Conservation (phyloP, 2,329 filamentous ascomycete species). For the Penicillium sp. region DNA sequence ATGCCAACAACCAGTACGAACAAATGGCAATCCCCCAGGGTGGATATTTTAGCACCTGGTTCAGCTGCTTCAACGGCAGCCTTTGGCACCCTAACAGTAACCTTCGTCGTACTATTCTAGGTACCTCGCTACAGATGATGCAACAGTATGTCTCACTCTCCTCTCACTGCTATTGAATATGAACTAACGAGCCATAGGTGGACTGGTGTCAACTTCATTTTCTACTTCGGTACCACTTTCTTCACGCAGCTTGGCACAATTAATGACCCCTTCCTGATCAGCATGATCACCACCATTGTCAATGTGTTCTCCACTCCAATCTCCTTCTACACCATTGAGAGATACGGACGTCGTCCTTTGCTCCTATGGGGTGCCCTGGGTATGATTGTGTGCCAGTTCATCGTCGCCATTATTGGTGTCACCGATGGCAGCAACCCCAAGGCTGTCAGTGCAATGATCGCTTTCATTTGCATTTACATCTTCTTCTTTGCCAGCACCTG, state of each 20-base stretch:
- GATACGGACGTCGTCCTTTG: constrained; percentile 73
- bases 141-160: constrained; percentile 52
- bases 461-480: constrained; percentile 90
- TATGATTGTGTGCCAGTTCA: constrained; percentile 84
- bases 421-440: constrained; percentile 51
- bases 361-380: constrained; percentile 75
- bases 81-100: constrained; percentile 54
- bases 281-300: constrained; percentile 80
- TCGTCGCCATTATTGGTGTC: constrained; percentile 74
- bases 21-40: constrained; percentile 62
- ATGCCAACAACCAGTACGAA: constrained; percentile 88
- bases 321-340: constrained; percentile 84
- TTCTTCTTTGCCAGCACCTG: constrained; percentile 89
- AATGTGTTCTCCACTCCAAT: constrained; percentile 82
- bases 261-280: constrained; percentile 75
- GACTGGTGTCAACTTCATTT: constrained; percentile 92
- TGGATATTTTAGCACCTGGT: constrained; percentile 68
- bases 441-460: constrained; percentile 65
- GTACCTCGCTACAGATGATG: constrained; percentile 76
- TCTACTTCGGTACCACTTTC: constrained; percentile 83
- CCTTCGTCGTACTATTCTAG: constrained; percentile 67
- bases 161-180: not conserved
- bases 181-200: constrained; percentile 29
- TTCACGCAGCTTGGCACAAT: constrained; percentile 76
- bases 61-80: constrained; percentile 59